Base-by-base conservation (phyloP, 805 yeast genomes). In the Saccharomycopsis fermentans region DNA sequence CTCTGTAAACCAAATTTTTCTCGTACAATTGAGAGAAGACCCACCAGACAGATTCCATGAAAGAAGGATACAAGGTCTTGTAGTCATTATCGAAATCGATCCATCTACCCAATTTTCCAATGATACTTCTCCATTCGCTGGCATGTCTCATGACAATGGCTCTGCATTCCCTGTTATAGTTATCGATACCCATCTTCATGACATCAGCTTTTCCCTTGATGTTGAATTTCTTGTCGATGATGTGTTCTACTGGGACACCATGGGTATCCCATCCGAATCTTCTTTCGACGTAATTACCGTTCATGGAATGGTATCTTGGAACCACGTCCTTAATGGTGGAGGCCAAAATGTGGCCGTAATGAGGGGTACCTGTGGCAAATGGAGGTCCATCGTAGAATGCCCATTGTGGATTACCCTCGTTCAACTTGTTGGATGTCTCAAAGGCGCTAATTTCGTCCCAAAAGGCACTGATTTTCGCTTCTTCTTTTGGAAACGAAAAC, bases 21-120 rank as follows among this genome's bases (percentile, higher is more conserved):
- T 87, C 84, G 71, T 77, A 90, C 66, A 94, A 77, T 74, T 90
- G 83, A 76, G 87, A 84, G 81, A 94, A 94, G 35, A 90, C 96
- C 99, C 99, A 94, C 99, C 99, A 94, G 54, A 85, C 94, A 52
- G 97, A 88, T 77, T 94, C 99, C 99, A 94, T 94, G 67, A 90
- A 94, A 59, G 85, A 78, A 53, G 97, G 97, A 72, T 95, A 90
- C 73, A 94, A 80, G 32, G 99, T 94, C 77, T 92, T 92, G 79
- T 91, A 91, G 75, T 94, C 99, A 71, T 94, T 90, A 71, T 94
- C 99, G 76, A 94, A 92, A 74, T 94, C 99, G 70, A 94, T 91
- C 99, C 99, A 94, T 74, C 99, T 87, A 64, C 99, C 99, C 65
- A 94, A 74, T 74, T 98, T 87, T 57, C 90, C 92, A 67, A 94